Base-by-base conservation (phyloP, 2,329 filamentous ascomycete species). In the Colletotrichum filicis region DNA sequence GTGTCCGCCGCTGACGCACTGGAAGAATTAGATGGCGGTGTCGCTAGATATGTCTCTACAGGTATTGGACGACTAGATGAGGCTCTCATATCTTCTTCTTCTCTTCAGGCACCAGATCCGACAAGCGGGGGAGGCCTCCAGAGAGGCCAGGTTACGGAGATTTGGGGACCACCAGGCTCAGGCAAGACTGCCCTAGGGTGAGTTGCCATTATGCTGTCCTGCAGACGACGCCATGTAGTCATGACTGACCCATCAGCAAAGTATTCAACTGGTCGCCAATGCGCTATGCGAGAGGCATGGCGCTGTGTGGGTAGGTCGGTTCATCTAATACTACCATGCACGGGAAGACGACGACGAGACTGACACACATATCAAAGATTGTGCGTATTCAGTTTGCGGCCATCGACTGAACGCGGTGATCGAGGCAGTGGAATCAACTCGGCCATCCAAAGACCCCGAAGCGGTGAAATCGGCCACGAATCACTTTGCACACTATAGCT, bases 181-280 rank as follows among this genome's bases (percentile, higher is more conserved):
- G 96, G 95, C 35, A 98, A 97, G 86, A 97, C 95, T 4, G 88
- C 92, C 14, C 85, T 98, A 77, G 93, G 92, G 93, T 96, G 86
- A 83, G 90, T 83, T 59, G 5, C 16, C 59, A 30, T 55, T 46
- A 35, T 28, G 26, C n/a, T 57, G 8, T 46, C 19, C 5, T 42
- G 55, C 62, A 68, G 68, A 74, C 64, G 70, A 64, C 66, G 72
- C 52, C 28, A 32, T 24, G 35, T 8, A 22, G 11, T 22, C 57
- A 75, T 75, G 53, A 68, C 73, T 75, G 35, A 74, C 42, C 19
- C 30, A 35, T 63, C 52, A 19, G 24, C 19, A 9, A 71, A 96
- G 94, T 46, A 88, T 96, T 77, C 94, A 95, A 79, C 84, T 94
- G 56, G 87, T 92, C 73, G 88, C 89, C 14, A 91, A 89, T 80